A percentile compares a stretch with the other conserved stretches of the same genome.
Evolutionary conservation across 2,329 filamentous ascomycete genomes (phyloP).

Genomic region (Ophiocordyceps camponoti-saundersi): DNA sequence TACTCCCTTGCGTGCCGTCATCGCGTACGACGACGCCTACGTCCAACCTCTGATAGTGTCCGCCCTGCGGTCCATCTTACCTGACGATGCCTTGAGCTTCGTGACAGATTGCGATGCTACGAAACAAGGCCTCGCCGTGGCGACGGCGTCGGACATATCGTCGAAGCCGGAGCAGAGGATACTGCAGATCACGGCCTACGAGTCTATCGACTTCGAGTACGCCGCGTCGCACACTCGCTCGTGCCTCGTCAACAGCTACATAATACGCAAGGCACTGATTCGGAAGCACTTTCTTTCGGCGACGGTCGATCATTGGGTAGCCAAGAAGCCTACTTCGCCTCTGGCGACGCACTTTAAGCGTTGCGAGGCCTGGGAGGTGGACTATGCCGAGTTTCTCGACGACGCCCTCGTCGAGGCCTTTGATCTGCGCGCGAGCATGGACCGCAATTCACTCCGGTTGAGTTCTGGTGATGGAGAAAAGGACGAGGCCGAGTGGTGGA

Average conservation of each 20-base stretch:
- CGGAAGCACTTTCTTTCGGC: slow-evolving; percentile 85
- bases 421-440: slow-evolving; percentile 66
- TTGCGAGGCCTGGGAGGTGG: slow-evolving; percentile 77
- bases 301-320: slow-evolving; percentile 70
- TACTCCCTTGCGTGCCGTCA: slow-evolving; percentile 40
- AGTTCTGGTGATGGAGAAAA: slow-evolving; percentile 3
- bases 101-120: slow-evolving; percentile 25
- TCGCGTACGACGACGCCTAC: slow-evolving; percentile 78
- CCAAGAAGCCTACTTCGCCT: slow-evolving; percentile 60
- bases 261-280: slow-evolving; percentile 91
- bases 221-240: slow-evolving; percentile 43
- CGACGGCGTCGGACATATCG: slow-evolving; percentile 19
- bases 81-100: slow-evolving; percentile 33
- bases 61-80: slow-evolving; percentile 49
- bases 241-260: slow-evolving; percentile 69
- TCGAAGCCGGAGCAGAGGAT: slow-evolving; percentile 23
- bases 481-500: slow-evolving; percentile 67
- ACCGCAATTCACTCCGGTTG: slow-evolving; percentile 33
- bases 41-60: slow-evolving; percentile 71
- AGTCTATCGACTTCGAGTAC: slow-evolving; percentile 70
- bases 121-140: slow-evolving; percentile 11
- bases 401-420: slow-evolving; percentile 83
- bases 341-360: slow-evolving; percentile 57
- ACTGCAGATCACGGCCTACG: slow-evolving; percentile 75
- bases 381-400: slow-evolving; percentile 92